These are phyloP conservation scores for Tolypocladium amazonense DNA, from an alignment of 2,329 filamentous ascomycete genomes.

Conservation along the genomic window DNA sequence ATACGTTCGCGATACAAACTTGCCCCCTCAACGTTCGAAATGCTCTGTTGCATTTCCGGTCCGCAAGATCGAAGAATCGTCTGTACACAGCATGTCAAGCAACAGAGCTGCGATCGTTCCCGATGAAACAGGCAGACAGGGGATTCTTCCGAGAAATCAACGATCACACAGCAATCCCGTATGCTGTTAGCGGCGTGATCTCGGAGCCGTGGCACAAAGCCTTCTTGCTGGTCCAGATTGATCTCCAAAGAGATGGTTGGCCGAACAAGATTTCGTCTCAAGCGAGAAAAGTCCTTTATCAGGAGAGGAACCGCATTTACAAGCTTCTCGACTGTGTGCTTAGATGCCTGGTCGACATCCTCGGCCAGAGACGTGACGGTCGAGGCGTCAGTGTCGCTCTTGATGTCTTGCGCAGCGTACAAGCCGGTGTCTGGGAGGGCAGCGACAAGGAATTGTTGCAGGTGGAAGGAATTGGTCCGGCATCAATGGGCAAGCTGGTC, in stretches of 20 bases:
- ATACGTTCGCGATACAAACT: conserved; percentile 24
- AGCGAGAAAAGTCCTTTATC: conserved; percentile 21
- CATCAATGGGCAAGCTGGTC: conserved; percentile 63
- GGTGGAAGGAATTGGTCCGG: conserved; percentile 66
- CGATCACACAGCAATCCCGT: conserved; percentile 25
- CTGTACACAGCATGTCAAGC: conserved; percentile 27
- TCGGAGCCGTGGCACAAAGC: conserved; percentile 60
- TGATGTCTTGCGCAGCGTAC: conserved; percentile 67
- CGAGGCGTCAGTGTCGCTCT: conserved; percentile 57
- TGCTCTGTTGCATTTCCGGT: conserved; percentile 13
- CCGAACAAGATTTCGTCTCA: conserved; percentile 34
- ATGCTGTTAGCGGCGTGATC: conserved; percentile 28
- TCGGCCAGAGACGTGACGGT: conserved; percentile 44
- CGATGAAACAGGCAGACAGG: conserved; percentile 22
- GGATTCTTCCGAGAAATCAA: conserved; percentile 28
- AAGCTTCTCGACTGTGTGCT: conserved; percentile 20
- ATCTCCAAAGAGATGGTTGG: conserved; percentile 53
- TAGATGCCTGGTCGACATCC: conserved; percentile 26
- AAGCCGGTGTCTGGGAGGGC: conserved; percentile 71
- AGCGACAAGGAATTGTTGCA: conserved; percentile 74
- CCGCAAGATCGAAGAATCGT: conserved; percentile 20
- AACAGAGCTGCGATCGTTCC: conserved; percentile 25
- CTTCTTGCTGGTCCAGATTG: conserved; percentile 63
- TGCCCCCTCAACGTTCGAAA: conserved; percentile 19
- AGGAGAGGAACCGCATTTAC: conserved; percentile 21